A percentile compares a stretch with the other conserved stretches of the same genome.
phyloP scores from a whole-genome alignment of 2,329 filamentous ascomycete species.

The Xylaria sp. region DNA sequence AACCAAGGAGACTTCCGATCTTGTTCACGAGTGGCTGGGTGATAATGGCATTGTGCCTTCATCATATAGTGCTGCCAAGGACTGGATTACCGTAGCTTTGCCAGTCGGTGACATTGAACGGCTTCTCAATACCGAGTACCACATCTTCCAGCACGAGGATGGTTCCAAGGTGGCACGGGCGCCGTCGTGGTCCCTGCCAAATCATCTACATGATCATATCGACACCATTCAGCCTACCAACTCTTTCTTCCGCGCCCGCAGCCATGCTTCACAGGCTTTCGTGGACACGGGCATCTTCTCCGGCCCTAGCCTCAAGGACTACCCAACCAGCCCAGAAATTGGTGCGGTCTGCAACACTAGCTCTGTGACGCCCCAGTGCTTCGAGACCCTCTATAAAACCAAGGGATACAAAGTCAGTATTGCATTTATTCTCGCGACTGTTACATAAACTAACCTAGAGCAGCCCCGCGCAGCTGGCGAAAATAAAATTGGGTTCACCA shows the following conservation, averaged over 20 bases:
- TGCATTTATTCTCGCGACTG: not conserved
- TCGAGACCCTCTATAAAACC: slow-evolving; percentile 63
- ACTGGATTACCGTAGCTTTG: slow-evolving; percentile 65
- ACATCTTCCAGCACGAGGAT: slow-evolving; percentile 63
- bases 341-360: slow-evolving; percentile 57
- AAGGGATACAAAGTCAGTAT: slow-evolving; percentile 57
- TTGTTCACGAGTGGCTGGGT: slow-evolving; percentile 65
- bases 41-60: slow-evolving; percentile 60
- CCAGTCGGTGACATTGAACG: slow-evolving; percentile 62
- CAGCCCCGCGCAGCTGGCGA: slow-evolving; percentile 52
- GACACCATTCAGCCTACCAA: slow-evolving; percentile 70
- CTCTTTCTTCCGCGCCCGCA: slow-evolving; percentile 61
- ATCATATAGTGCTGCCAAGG: slow-evolving; percentile 62
- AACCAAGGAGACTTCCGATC: slow-evolving; percentile 59
- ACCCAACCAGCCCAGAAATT: slow-evolving; percentile 45
- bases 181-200: slow-evolving; percentile 66
- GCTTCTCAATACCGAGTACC: slow-evolving; percentile 63
- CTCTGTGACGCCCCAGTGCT: slow-evolving; percentile 63
- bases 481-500: slow-evolving; percentile 57
- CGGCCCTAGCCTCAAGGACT: slow-evolving; percentile 44
- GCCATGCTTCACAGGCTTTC: slow-evolving; percentile 46
- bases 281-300: slow-evolving; percentile 45
- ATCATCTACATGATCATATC: slow-evolving; percentile 66
- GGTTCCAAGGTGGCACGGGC: slow-evolving; percentile 63
- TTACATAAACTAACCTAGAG: slow-evolving; percentile 12